Conservation (phyloP, 2,329 filamentous ascomycete genomes). For the Dryadomyces quercivorus region DNA sequence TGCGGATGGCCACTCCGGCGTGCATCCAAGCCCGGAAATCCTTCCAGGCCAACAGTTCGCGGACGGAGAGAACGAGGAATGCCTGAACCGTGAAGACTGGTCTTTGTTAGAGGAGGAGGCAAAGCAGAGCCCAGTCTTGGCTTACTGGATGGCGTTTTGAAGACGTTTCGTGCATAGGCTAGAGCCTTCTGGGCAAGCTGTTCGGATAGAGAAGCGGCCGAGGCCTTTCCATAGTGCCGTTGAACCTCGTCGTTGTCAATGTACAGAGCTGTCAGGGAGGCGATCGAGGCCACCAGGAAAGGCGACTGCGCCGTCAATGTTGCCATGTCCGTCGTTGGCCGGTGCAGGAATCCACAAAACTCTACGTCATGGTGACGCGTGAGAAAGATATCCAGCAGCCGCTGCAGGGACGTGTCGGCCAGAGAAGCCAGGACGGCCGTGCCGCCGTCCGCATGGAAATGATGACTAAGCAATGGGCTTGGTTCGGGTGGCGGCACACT, state of each 20-base stretch:
- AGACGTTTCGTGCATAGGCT: neutral
- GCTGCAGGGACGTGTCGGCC: neutral
- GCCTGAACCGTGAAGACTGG: neutral
- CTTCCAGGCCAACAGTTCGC: neutral
- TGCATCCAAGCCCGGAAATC: neutral
- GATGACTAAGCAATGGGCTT: too few species aligned
- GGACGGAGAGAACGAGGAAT: neutral
- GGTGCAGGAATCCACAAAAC: neutral
- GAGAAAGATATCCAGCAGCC: neutral
- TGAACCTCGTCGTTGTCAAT: neutral
- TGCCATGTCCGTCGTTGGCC: neutral
- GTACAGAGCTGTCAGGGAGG: neutral
- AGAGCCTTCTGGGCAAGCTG: neutral
- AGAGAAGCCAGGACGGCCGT: neutral
- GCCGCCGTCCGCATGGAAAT: too few species aligned
- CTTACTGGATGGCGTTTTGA: neutral
- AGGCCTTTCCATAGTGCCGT: neutral
- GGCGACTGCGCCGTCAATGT: neutral
- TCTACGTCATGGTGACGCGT: neutral
- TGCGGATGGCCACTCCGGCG: neutral
- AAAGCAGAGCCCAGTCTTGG: neutral
- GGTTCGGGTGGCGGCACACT: too few species aligned
- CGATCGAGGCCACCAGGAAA: neutral
- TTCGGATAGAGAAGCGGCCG: neutral
- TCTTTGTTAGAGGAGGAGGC: neutral